Percentiles rank a stretch among this genome's conserved stretches.
These are phyloP conservation scores for Isoetes engelmannii DNA, from an alignment of 83 land plant species.

Conservation along the genomic window DNA sequence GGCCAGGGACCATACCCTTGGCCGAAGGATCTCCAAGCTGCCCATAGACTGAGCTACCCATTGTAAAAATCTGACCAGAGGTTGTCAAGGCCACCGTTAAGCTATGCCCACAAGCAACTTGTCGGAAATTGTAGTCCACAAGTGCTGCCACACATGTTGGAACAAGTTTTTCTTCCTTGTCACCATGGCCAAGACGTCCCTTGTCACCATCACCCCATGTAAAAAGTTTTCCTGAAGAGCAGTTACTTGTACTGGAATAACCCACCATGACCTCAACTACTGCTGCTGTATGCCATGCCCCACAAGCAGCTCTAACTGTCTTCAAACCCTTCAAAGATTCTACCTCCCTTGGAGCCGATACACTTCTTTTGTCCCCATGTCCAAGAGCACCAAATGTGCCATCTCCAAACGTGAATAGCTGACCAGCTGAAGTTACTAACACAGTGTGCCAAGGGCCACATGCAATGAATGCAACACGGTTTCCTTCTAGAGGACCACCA, in stretches of 20 bases:
- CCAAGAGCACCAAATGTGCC: conserved; percentile 96
- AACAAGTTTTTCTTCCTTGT: conserved; percentile 66
- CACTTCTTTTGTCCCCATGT: conserved; percentile 70
- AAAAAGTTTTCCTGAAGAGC: conserved; percentile 62
- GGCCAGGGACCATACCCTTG: conserved; percentile 22
- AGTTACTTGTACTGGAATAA: conserved; percentile 15
- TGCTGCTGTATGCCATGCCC: conserved; percentile 97
- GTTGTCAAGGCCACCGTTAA: conserved; percentile 43
- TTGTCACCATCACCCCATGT: conserved; percentile 99
- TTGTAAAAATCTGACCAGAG: conserved; percentile 49
- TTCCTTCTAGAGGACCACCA: conserved; percentile 63
- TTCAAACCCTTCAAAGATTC: conserved; percentile 66
- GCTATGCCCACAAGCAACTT: conserved; percentile 82
- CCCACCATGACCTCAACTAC: conserved; percentile 62
- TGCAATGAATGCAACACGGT: conserved; percentile 64
- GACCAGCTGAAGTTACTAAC: conserved; percentile 62
- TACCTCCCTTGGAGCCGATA: conserved; percentile 62
- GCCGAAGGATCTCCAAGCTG: conserved; percentile 52
- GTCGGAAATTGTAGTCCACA: conserved; percentile 47
- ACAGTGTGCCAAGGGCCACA: conserved; percentile 99
- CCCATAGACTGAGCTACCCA: conserved; percentile 55
- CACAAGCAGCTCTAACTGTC: conserved; percentile 78
- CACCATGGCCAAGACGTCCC: conserved; percentile 79
- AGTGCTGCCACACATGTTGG: conserved; percentile 72
- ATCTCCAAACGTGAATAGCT: conserved; percentile 95